These are phyloP conservation scores for Paramecium tetraurelia DNA, from an alignment of 73 alveolate species.

Conservation along the genomic window DNA sequence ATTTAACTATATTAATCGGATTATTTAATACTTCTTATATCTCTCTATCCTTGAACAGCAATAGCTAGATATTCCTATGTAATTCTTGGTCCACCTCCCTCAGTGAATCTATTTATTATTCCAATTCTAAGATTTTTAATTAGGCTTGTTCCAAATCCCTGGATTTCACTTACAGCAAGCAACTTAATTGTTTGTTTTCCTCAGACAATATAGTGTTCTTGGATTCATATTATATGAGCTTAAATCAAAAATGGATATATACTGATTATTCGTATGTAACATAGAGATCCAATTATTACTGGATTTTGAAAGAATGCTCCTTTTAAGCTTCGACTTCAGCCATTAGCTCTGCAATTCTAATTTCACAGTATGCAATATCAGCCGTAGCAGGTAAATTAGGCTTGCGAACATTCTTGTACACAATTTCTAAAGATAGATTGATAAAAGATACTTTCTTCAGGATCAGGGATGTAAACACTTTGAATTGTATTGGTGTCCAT, in stretches of 20 bases:
- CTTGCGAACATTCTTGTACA: slow-evolving; percentile 42
- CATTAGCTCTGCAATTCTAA: slow-evolving; percentile 12
- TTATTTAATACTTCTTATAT: background rate
- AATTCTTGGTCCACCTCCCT: background rate
- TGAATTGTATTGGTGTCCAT: background rate
- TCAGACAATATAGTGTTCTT: background rate
- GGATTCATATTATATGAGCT: slow-evolving; percentile 3
- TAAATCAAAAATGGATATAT: background rate
- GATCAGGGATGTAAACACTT: slow-evolving; percentile 1
- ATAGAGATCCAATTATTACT: background rate
- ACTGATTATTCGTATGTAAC: slow-evolving; percentile 17
- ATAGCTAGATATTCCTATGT: background rate
- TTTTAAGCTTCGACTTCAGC: slow-evolving; percentile 8
- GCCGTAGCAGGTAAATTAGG: slow-evolving; percentile 19
- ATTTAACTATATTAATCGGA: background rate
- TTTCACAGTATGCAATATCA: slow-evolving; percentile 41
- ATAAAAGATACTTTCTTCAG: background rate
- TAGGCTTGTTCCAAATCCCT: background rate
- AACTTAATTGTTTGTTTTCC: slow-evolving; percentile 14
- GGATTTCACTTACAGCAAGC: background rate
- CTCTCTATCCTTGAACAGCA: background rate
- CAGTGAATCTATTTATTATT: background rate
- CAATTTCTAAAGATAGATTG: background rate
- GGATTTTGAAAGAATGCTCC: background rate
- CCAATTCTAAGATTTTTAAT: slow-evolving; percentile 26